Percentiles rank a stretch among this genome's conserved stretches.
Evolutionary conservation across 345 rosid genomes (phyloP).

Genomic region (Populus deltoides): DNA sequence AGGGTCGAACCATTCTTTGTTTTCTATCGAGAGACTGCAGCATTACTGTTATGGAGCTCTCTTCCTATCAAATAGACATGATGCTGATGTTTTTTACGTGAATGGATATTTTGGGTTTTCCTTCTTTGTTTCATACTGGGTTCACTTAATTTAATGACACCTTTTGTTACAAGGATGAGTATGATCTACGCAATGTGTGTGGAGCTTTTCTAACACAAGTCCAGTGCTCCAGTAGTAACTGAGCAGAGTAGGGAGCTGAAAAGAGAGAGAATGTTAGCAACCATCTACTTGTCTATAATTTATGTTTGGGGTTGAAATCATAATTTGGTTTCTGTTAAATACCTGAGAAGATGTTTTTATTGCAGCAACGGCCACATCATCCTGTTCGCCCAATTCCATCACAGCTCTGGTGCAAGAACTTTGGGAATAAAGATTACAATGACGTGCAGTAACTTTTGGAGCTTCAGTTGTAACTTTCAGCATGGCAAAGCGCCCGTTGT

Average conservation of each 20-base stretch:
- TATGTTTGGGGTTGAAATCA: neutral
- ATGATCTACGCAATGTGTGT: neutral
- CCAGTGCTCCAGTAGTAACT: neutral
- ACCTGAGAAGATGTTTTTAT: neutral
- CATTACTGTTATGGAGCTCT: neutral
- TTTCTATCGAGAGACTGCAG: neutral
- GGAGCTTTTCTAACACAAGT: neutral
- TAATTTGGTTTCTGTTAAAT: neutral
- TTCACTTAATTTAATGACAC: neutral
- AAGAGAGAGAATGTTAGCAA: neutral
- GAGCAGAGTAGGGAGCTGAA: neutral
- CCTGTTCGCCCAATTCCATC: conserved; percentile 98
- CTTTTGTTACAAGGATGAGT: neutral
- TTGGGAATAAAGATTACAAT: conserved; percentile 77
- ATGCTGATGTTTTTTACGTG: neutral
- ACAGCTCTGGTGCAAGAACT: conserved; percentile 99
- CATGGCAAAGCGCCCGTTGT: conserved; percentile 6
- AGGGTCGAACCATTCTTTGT: neutral
- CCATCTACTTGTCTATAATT: neutral
- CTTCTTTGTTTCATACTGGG: neutral
- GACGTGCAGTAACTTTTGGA: conserved; percentile 14
- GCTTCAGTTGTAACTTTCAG: neutral
- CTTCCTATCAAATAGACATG: neutral
- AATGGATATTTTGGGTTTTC: neutral
- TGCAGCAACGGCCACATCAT: conserved; percentile 96